Evolutionary conservation across 108 stramenopile species (phyloP).

Genomic region (Ochromonas danica): DNA sequence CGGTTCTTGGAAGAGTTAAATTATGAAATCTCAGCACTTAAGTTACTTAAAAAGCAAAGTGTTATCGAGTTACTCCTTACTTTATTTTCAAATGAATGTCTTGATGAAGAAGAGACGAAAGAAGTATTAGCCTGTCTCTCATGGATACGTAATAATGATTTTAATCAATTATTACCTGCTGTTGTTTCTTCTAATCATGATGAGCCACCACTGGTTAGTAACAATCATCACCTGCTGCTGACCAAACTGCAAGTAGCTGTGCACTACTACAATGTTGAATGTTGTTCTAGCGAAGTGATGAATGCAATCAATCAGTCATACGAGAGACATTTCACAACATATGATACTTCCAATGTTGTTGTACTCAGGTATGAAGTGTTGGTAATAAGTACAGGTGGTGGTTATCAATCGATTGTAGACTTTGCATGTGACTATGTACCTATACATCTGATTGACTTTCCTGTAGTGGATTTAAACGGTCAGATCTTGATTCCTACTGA

Average conservation of each 20-base stretch:
- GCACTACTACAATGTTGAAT: neutral
- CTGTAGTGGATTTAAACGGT: neutral
- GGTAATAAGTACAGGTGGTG: neutral
- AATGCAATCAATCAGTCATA: neutral
- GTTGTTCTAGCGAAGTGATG: neutral
- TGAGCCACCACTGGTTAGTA: too few relatives aligned
- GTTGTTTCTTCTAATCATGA: too few relatives aligned
- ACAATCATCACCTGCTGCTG: neutral
- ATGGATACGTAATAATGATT: neutral
- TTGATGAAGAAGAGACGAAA: neutral
- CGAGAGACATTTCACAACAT: neutral
- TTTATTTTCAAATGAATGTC: neutral
- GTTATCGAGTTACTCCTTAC: neutral
- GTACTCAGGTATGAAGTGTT: neutral
- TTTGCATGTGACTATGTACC: slow-evolving; percentile 1
- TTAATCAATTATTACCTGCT: neutral
- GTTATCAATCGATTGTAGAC: neutral
- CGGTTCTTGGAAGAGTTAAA: neutral
- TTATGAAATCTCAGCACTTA: neutral
- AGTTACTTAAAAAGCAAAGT: neutral
- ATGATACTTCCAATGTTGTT: neutral
- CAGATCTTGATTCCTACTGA: neutral
- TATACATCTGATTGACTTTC: neutral
- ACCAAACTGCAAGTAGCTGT: neutral
- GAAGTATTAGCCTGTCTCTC: neutral